Base-by-base conservation (phyloP, 495 filamentous ascomycete genomes). In the Hypoxylon cercidicola region DNA sequence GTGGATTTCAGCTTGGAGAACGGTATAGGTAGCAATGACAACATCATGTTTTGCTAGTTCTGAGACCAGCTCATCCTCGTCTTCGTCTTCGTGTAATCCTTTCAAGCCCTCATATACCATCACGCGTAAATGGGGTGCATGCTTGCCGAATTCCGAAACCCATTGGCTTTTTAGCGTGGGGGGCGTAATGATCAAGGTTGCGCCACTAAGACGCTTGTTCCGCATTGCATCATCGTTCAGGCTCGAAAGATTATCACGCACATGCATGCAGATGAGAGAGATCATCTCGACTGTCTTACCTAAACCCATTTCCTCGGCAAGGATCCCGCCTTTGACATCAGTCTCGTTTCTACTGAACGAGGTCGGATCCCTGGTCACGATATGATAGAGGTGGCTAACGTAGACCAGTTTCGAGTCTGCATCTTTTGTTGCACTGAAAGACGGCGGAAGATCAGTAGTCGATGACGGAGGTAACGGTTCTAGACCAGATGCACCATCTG, bases 271-370 rank as follows among this genome's bases (percentile, higher is more conserved):
- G 0, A 96, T 88, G 16, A 97, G 75, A 1, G 90, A 85, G 44
- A 95, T 90, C 49, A 94, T 82, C 73, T 99, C 95, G 16, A 97
- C 85, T 0, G 95, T 97, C 73, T 99, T 99, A 1, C 95, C 95
- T 4, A 99, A 78, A 0, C 94, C 94, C 95, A 97, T 97, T 76
- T 99, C 95, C 74, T 99, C 94, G 0, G 93, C 92, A 18, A 99
- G 82, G 25, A 86, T 88, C 40, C 90, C 90, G 25, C 89, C 89
- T 46, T 81, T 85, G 25, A 91, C 54, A 1, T 62, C 54, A 35
- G 41, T 69, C 44, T 81, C 73, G 8, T 74, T 67, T 37, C 79
- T 72, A 23, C 66, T 53, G 68, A 88, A 87, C 7, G 74, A 43
- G 21, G 73, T 74, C 1, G 81, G 40, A 72, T 89, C 82, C 7